Percentiles rank a stretch among this genome's conserved stretches.
Conservation (phyloP, 176 grass and related monocot species). For the Oryza officinalis region DNA sequence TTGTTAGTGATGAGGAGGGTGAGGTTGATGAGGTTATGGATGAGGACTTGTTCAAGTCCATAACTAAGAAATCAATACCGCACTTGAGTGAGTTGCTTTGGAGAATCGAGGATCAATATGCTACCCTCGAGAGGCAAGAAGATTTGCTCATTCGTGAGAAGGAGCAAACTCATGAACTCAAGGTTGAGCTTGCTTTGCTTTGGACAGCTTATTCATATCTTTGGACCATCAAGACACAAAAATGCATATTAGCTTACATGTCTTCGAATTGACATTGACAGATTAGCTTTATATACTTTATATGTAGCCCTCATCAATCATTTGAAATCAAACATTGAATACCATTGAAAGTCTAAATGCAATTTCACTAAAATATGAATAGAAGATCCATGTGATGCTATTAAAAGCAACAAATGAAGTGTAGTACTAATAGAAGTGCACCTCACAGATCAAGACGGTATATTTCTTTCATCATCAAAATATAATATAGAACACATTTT, state of each 20-base stretch:
- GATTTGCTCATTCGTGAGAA: no score
- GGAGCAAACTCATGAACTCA: no score
- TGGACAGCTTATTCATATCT: slow-evolving; percentile 1
- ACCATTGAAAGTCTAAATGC: neutral
- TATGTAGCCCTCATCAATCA: neutral
- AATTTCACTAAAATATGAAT: slow-evolving; percentile 13
- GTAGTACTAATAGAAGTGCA: neutral
- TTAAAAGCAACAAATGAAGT: neutral
- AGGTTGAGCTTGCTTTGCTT: slow-evolving; percentile 5
- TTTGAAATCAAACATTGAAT: neutral
- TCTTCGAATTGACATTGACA: neutral
- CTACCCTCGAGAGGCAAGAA: no score
- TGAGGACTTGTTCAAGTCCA: no score
- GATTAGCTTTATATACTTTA: neutral
- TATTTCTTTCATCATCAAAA: no score
- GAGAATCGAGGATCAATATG: no score
- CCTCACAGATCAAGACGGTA: slow-evolving; percentile 8
- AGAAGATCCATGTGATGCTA: slow-evolving; percentile 2
- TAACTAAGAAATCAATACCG: no score
- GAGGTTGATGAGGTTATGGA: no score
- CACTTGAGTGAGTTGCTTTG: no score
- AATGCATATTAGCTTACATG: neutral
- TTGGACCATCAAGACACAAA: slow-evolving; percentile 6
- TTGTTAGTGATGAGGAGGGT: no score
- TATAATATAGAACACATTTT: no score